Percentiles rank a stretch among this genome's conserved stretches.
Conservation (phyloP, 768 basidiomycete genomes). For the Podaxis sp. region DNA sequence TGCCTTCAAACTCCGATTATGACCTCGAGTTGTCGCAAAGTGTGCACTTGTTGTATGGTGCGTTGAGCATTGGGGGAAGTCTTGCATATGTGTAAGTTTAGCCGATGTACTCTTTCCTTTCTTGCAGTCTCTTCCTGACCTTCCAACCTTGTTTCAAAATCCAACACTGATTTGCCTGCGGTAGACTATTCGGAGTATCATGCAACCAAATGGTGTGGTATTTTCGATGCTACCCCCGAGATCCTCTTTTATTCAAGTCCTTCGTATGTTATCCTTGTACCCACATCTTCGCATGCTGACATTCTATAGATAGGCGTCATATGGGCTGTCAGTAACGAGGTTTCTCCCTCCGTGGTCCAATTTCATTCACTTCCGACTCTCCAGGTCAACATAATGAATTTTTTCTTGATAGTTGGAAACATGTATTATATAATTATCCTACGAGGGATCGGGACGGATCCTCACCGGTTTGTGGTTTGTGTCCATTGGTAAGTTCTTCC, state of each 20-base stretch:
- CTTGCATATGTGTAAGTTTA: neutral
- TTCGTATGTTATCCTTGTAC: neutral
- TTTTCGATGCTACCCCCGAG: conserved; percentile 1
- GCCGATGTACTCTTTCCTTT: neutral
- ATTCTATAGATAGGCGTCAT: too few species aligned
- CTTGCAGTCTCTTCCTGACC: too few species aligned
- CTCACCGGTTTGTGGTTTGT: too few species aligned
- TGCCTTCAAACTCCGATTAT: neutral
- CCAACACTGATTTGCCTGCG: too few species aligned
- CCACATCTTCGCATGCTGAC: neutral
- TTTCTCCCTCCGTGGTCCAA: too few species aligned
- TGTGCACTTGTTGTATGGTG: neutral
- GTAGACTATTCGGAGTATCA: neutral
- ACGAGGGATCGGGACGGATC: too few species aligned
- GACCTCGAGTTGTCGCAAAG: neutral
- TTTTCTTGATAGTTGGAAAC: too few species aligned
- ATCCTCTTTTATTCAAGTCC: neutral
- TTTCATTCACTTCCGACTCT: too few species aligned
- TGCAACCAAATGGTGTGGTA: conserved; percentile 1
- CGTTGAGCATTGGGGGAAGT: neutral
- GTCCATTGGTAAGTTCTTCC: too few species aligned
- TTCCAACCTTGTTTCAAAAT: too few species aligned
- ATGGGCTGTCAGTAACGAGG: too few species aligned
- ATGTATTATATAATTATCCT: too few species aligned
- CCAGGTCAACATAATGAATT: neutral